Evolutionary conservation across 2,329 filamentous ascomycete species (phyloP).

Genomic region (Fusarium haematococcum): DNA sequence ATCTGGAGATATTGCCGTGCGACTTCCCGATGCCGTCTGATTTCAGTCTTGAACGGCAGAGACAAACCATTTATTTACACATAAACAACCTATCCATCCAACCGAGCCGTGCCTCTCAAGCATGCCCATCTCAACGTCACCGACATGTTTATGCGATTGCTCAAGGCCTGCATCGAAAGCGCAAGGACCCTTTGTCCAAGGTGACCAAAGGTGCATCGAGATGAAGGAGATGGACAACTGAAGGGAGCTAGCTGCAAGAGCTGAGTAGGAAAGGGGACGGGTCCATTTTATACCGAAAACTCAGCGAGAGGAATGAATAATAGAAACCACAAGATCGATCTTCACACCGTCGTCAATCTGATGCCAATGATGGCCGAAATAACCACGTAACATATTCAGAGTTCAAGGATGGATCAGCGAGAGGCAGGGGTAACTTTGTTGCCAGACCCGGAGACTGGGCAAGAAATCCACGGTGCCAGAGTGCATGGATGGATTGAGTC

Average conservation of each 20-base stretch:
- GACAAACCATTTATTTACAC: conserved; percentile 23
- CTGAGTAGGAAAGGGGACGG: conserved; percentile 29
- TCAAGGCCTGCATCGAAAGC: neutral
- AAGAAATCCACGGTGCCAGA: neutral
- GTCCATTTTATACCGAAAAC: conserved; percentile 33
- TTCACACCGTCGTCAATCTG: conserved; percentile 1
- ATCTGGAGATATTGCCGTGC: conserved; percentile 94
- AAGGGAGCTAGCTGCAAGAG: conserved; percentile 22
- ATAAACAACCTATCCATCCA: conserved; percentile 18
- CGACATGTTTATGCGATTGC: neutral
- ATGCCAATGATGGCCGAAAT: neutral
- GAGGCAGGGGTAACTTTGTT: too few species aligned
- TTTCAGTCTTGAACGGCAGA: neutral
- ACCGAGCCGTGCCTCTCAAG: conserved; percentile 17
- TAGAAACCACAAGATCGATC: conserved; percentile 39
- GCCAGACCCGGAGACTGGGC: neutral
- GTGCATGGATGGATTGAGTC: neutral
- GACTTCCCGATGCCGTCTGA: conserved; percentile 90
- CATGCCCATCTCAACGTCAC: neutral
- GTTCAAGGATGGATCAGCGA: neutral
- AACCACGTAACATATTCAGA: neutral
- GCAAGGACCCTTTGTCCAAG: neutral
- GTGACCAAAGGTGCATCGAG: conserved; percentile 14
- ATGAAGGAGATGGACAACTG: conserved; percentile 24
- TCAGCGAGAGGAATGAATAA: conserved; percentile 40